phyloP scores from a whole-genome alignment of 176 grass and related monocot genomes.

The Carex littledalei region DNA sequence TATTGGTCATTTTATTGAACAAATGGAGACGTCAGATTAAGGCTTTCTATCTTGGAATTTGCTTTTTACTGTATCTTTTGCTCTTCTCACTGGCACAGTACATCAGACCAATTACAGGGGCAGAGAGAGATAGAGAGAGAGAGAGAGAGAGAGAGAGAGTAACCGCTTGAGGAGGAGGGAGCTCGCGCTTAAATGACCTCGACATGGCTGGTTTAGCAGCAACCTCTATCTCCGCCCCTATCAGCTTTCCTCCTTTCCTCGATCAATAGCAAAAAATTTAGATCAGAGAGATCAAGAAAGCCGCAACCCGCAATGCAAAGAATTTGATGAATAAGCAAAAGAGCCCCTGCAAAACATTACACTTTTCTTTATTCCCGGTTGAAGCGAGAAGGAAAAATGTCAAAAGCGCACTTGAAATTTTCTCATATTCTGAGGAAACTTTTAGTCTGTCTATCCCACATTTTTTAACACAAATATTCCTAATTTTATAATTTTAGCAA shows the following conservation, averaged over 20 bases:
- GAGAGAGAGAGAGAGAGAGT: slow-evolving; percentile 6
- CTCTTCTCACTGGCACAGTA: background rate
- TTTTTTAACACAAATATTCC: no score
- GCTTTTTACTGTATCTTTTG: no score
- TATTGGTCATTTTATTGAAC: no score
- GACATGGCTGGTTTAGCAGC: slow-evolving; percentile 55
- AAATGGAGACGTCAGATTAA: no score
- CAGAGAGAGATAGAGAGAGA: background rate
- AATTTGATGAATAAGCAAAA: background rate
- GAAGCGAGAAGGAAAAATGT: background rate
- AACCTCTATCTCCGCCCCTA: slow-evolving; percentile 28
- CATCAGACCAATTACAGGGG: background rate
- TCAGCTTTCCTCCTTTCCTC: background rate
- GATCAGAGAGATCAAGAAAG: background rate
- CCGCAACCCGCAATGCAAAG: background rate
- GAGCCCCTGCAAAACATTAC: background rate
- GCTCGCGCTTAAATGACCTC: slow-evolving; percentile 56
- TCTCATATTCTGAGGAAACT: background rate
- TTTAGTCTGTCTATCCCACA: background rate
- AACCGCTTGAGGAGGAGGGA: slow-evolving; percentile 72
- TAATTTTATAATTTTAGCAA: no score
- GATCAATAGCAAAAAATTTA: background rate
- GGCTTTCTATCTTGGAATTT: no score
- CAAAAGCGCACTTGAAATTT: background rate
- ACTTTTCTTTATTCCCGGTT: background rate